Percentiles rank a stretch among this genome's conserved stretches.
These are phyloP conservation scores for Scheffersomyces quercinus DNA, from an alignment of 1,139 yeast genomes.

Conservation along the genomic window DNA sequence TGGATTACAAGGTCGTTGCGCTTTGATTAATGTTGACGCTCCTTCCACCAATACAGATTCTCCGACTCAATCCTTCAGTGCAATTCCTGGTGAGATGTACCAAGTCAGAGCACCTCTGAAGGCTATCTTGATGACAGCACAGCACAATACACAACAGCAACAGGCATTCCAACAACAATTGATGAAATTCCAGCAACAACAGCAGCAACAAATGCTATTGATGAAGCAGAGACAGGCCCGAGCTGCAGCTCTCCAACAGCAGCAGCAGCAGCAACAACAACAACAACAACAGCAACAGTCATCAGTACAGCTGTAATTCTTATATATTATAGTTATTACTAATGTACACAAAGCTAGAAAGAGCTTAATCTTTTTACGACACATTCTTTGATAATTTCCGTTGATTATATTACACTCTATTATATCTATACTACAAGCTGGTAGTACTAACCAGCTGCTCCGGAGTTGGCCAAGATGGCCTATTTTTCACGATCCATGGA, in stretches of 20 bases:
- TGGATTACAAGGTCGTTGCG: conserved; percentile 75
- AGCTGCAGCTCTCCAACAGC: conserved; percentile 16
- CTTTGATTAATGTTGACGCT: conserved; percentile 64
- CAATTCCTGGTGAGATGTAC: conserved; percentile 52
- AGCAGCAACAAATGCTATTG: conserved; percentile 29
- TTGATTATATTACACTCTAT: too few species aligned
- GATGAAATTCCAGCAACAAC: conserved; percentile 46
- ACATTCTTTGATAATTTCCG: too few species aligned
- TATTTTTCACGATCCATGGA: conserved; percentile 79
- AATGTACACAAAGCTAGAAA: too few species aligned
- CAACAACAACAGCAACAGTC: conserved; percentile 31
- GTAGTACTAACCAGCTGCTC: too few species aligned
- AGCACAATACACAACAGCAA: conserved; percentile 46
- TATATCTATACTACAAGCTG: too few species aligned
- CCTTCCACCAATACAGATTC: conserved; percentile 25
- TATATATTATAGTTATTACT: neutral
- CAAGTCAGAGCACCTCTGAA: conserved; percentile 67
- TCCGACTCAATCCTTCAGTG: conserved; percentile 51
- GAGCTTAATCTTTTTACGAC: too few species aligned
- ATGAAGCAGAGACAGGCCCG: conserved; percentile 31
- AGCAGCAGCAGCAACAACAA: conserved; percentile 35
- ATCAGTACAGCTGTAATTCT: neutral
- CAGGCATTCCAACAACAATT: conserved; percentile 53
- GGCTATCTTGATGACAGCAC: conserved; percentile 46
- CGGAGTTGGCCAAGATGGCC: conserved; percentile 40